Evolutionary conservation across 1,139 yeast genomes (phyloP).

Genomic region (Pneumocystis carinii): DNA sequence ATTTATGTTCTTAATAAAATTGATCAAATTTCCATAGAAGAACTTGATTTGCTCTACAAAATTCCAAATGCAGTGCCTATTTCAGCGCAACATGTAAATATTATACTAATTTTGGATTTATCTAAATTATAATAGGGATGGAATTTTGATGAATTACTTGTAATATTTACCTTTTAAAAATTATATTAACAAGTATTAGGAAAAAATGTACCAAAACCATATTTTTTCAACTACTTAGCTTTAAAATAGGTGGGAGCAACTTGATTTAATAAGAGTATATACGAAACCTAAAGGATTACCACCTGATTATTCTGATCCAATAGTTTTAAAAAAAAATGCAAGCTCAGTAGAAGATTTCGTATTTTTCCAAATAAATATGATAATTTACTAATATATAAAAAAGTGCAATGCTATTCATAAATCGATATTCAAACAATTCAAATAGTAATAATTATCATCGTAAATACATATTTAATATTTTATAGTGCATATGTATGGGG

Average conservation of each 20-base stretch:
- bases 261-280: slow-evolving; percentile 82
- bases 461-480: neutral
- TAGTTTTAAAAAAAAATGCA: slow-evolving; percentile 67
- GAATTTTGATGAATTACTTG: slow-evolving; percentile 88
- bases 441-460: slow-evolving; percentile 57
- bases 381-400: neutral
- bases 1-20: slow-evolving; percentile 87
- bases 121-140: slow-evolving; percentile 38
- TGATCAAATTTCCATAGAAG: slow-evolving; percentile 87
- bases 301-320: slow-evolving; percentile 92
- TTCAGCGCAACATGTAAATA: slow-evolving; percentile 53
- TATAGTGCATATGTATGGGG: slow-evolving; percentile 23
- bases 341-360: slow-evolving; percentile 78
- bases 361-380: neutral
- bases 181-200: neutral
- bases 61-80: slow-evolving; percentile 96
- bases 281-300: slow-evolving; percentile 90
- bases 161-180: slow-evolving; percentile 41
- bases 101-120: neutral
- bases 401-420: slow-evolving; percentile 86
- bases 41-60: slow-evolving; percentile 70
- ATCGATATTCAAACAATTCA: slow-evolving; percentile 80
- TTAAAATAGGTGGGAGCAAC: slow-evolving; percentile 47
- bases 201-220: neutral
- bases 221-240: neutral